Evolutionary conservation across 371 early-diverging fungal genomes (phyloP).

Genomic region (Entomophthora muscae): DNA sequence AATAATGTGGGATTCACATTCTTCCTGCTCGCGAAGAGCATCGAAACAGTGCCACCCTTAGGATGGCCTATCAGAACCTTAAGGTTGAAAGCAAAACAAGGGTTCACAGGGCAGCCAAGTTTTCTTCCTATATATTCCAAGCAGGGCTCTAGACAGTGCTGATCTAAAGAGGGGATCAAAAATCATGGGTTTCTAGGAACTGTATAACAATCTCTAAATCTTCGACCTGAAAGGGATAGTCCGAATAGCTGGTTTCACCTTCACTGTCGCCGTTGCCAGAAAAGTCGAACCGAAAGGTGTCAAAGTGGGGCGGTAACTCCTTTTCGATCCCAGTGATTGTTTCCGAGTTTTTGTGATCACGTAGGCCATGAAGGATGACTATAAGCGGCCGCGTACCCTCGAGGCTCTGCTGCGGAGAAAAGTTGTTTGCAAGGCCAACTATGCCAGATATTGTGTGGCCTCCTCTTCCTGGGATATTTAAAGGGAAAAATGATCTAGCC

Average conservation of each 20-base stretch:
- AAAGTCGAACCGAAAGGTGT: conserved; percentile 1
- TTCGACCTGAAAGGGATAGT: neutral
- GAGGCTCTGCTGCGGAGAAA: neutral
- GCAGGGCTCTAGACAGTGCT: neutral
- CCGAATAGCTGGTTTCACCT: conserved; percentile 1
- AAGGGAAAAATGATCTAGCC: neutral
- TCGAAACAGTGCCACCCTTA: conserved; percentile 6
- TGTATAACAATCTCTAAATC: neutral
- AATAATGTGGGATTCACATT: neutral
- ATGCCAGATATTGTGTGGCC: neutral
- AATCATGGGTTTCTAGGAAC: neutral
- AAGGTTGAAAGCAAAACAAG: neutral
- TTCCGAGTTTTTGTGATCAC: neutral
- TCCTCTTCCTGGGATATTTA: neutral
- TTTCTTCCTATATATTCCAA: neutral
- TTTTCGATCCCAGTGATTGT: neutral
- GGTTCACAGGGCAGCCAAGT: neutral
- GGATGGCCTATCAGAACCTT: neutral
- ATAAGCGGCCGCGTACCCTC: neutral
- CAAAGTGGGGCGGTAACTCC: neutral
- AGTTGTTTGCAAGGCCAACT: neutral
- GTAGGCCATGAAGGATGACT: conserved; percentile 1
- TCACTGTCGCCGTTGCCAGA: neutral
- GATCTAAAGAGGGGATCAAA: neutral
- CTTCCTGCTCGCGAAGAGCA: neutral